Base-by-base conservation (phyloP, 768 basidiomycete genomes). In the Suillus weaverae region DNA sequence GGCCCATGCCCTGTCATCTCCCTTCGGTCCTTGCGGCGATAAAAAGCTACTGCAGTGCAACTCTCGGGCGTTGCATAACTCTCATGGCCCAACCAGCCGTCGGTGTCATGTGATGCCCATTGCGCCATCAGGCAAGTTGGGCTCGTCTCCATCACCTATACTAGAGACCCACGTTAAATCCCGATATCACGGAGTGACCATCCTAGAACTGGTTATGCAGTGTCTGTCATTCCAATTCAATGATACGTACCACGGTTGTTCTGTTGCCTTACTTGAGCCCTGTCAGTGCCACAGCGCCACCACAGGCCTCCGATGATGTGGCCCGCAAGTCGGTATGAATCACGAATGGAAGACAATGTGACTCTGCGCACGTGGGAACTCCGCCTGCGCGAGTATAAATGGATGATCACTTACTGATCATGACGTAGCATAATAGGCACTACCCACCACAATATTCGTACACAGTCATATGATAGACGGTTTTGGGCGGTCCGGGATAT, bases 11-110 rank as follows among this genome's bases (percentile, higher is more conserved):
- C n/a, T 36, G n/a, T 0, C 26, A 20, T 54, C 18, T 16, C 35
- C 36, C 36, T 60, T 62, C 32, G 32, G 53, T 60, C 22, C 6
- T 57, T 36, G 57, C 62, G 62, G 62, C 20, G 62, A 38, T 62
- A 62, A 60, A 32, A 16, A 10, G 6, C 16, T n/a, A 62, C 36
- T 26, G 35, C 62, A 59, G 57, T 59, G 26, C 56, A 38, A 14
- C 22, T 51, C 14, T 14, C 4, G 38, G 26, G 7, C 7, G 18
- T 41, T 30, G 10, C 57, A 59, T 41, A 32, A 26, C 22, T 11
- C 26, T 26, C 26, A 26, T 26, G 26, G 26, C 26, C 26, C 26
- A n/a, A n/a, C n/a, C n/a, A 26, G 30, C 32, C 43, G 32, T 57
- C 44, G 33, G 20, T n/a, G 16, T 54, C n/a, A 20, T 30, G 33